Conservation (phyloP, 148 eudicot species). For the Dysphania ambrosioides region DNA sequence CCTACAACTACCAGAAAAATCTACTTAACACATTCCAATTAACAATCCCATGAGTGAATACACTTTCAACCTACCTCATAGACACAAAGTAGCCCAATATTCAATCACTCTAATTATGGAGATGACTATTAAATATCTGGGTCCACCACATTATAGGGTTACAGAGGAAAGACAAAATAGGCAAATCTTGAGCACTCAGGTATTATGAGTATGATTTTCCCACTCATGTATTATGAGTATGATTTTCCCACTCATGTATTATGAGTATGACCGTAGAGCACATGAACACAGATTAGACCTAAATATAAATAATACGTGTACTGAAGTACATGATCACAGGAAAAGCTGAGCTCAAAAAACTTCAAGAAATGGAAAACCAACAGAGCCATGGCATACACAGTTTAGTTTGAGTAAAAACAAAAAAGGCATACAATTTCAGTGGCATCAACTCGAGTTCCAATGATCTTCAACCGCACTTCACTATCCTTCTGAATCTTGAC, state of each 20-base stretch:
- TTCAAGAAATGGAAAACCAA: neutral
- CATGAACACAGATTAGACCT: neutral
- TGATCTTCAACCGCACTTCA: slow-evolving; percentile 89
- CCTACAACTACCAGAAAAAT: neutral
- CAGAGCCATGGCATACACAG: neutral
- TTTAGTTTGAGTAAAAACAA: neutral
- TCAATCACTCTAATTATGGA: neutral
- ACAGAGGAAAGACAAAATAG: neutral
- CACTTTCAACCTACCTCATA: neutral
- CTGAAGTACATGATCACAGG: too few species aligned
- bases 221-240: too few species aligned
- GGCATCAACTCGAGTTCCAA: slow-evolving; percentile 97
- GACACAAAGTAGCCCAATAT: neutral
- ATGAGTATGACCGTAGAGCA: neutral
- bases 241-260: too few species aligned
- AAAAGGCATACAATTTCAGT: slow-evolving; percentile 75
- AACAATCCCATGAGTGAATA: neutral
- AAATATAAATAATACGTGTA: neutral
- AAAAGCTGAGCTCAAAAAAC: neutral
- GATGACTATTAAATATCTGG: neutral
- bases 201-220: too few species aligned
- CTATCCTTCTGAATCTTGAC: slow-evolving; percentile 93
- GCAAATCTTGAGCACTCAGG: neutral
- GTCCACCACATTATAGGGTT: neutral
- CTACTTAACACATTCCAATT: neutral